Conservation (phyloP, 2,329 filamentous ascomycete genomes). For the Sclerotinia sclerotiorum region DNA sequence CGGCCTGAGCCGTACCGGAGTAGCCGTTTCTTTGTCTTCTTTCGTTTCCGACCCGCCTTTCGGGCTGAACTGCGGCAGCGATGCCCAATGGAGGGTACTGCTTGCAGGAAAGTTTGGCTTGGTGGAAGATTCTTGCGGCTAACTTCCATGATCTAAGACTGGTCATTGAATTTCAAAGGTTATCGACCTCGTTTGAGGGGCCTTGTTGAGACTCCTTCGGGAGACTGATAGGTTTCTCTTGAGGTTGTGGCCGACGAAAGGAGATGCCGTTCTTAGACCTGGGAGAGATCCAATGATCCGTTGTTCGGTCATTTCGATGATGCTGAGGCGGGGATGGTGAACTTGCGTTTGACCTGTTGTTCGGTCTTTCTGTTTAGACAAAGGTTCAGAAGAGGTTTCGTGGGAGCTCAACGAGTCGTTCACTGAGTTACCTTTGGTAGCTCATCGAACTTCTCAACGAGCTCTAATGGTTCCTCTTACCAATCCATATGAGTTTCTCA, state of each 20-base stretch:
- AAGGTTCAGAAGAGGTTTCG: slow-evolving; percentile 12
- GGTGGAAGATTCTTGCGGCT: slow-evolving; percentile 18
- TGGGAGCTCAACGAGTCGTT: neutral
- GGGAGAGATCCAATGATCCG: slow-evolving; percentile 18
- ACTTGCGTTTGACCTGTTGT: slow-evolving; percentile 20
- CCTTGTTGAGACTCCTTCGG: slow-evolving; percentile 18
- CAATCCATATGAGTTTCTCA: slow-evolving; percentile 12
- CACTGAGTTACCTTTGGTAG: neutral
- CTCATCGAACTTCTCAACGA: neutral
- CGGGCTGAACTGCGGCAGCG: slow-evolving; percentile 11
- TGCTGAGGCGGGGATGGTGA: slow-evolving; percentile 20
- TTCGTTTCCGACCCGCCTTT: slow-evolving; percentile 9
- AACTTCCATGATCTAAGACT: slow-evolving; percentile 10
- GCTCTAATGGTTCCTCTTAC: neutral
- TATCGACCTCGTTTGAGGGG: neutral
- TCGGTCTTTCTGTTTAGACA: slow-evolving; percentile 10
- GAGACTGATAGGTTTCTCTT: slow-evolving; percentile 12
- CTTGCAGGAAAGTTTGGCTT: neutral
- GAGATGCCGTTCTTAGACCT: neutral
- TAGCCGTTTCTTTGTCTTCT: slow-evolving; percentile 18
- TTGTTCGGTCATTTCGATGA: slow-evolving; percentile 18
- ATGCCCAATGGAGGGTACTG: slow-evolving; percentile 15
- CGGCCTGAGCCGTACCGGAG: slow-evolving; percentile 9
- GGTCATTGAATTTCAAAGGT: neutral
- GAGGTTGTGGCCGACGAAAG: neutral